phyloP scores from a whole-genome alignment of 331 rosid species.

The Rhamnella rubrinervis region DNA sequence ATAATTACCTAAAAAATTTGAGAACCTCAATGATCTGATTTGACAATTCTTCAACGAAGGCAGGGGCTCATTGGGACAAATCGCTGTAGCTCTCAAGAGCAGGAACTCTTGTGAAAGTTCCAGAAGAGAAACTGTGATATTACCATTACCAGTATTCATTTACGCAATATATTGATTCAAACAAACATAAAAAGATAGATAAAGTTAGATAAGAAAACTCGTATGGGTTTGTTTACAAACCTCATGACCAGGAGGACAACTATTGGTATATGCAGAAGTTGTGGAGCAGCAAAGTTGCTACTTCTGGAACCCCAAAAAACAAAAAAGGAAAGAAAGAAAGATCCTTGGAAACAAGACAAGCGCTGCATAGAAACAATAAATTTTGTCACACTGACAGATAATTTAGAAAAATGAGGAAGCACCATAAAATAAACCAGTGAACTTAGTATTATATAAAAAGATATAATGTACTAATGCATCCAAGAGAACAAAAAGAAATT shows the following conservation, averaged over 20 bases:
- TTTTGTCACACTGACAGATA: background rate
- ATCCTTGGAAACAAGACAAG: slow-evolving; percentile 92
- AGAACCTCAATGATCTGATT: slow-evolving; percentile 88
- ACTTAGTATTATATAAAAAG: too few relatives aligned
- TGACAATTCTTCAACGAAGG: slow-evolving; percentile 77
- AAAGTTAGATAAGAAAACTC: background rate
- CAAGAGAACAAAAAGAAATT: too few relatives aligned
- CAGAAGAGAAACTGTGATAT: slow-evolving; percentile 51
- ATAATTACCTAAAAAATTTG: slow-evolving; percentile 67
- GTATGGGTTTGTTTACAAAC: slow-evolving; percentile 38
- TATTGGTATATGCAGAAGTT: slow-evolving; percentile 90
- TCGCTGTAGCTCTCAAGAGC: slow-evolving; percentile 91
- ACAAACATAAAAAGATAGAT: background rate
- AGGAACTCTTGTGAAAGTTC: slow-evolving; percentile 72
- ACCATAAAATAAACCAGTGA: background rate
- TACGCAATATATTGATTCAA: slow-evolving; percentile 6
- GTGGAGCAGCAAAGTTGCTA: slow-evolving; percentile 87
- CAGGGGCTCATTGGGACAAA: slow-evolving; percentile 59
- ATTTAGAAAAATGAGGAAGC: background rate
- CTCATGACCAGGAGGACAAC: slow-evolving; percentile 96
- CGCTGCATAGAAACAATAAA: slow-evolving; percentile 40
- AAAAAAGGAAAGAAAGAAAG: slow-evolving; percentile 45
- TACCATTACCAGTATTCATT: slow-evolving; percentile 40
- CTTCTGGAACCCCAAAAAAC: slow-evolving; percentile 50
- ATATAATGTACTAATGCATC: too few relatives aligned